These are phyloP conservation scores for Chytridiales sp. DNA, from an alignment of 371 early-diverging fungal species.

Conservation along the genomic window DNA sequence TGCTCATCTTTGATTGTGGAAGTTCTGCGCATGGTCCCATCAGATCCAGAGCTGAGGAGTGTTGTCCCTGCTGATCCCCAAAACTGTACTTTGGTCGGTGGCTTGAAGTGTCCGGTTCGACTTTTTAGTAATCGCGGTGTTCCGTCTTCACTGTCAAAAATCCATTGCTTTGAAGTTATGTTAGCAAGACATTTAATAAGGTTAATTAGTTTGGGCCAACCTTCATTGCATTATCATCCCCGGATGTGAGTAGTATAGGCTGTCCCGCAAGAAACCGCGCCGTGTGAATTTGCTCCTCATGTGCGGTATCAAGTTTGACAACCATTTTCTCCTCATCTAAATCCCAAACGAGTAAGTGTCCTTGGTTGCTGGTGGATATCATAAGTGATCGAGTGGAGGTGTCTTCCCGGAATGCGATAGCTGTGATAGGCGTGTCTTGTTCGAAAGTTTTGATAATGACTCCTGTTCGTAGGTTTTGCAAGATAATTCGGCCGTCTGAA, in stretches of 20 bases:
- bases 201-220: constrained; percentile 26
- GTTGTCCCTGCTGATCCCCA: constrained; percentile 68
- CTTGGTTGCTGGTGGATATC: constrained; percentile 88
- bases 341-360: constrained; percentile 93
- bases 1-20: constrained; percentile 83
- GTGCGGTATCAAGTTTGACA: constrained; percentile 70
- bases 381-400: not conserved
- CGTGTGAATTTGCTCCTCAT: constrained; percentile 72
- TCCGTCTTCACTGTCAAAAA: constrained; percentile 83
- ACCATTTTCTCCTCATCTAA: constrained; percentile 70
- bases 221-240: constrained; percentile 88
- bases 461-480: constrained; percentile 81
- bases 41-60: constrained; percentile 80
- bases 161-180: constrained; percentile 70
- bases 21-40: constrained; percentile 77
- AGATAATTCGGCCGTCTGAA: constrained; percentile 78
- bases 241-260: constrained; percentile 84
- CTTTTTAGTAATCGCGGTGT: constrained; percentile 75
- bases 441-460: constrained; percentile 73
- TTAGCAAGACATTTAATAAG: not conserved
- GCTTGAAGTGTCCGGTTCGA: constrained; percentile 83
- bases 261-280: constrained; percentile 78
- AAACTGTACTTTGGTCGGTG: constrained; percentile 77
- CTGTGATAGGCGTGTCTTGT: constrained; percentile 47
- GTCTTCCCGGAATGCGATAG: constrained; percentile 78